Evolutionary conservation across 2,329 filamentous ascomycete species (phyloP).

Genomic region (Xylariaceae sp.): DNA sequence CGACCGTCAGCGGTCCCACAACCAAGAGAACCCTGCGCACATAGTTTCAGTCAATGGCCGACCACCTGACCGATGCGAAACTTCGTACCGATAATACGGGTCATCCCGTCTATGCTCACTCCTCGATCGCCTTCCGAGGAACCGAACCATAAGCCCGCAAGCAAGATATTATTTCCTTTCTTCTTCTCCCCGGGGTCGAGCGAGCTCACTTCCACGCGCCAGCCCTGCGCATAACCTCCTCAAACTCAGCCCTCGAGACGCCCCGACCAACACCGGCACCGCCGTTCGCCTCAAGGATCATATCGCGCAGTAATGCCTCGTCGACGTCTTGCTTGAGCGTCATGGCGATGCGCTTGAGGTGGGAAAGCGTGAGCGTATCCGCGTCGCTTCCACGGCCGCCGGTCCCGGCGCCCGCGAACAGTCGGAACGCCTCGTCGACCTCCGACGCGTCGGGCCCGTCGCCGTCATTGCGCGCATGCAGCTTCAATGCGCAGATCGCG

Average conservation of each 20-base stretch:
- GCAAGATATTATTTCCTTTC: not conserved
- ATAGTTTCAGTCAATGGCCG: not conserved
- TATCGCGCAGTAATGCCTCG: slow-evolving; percentile 82
- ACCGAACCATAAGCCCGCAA: not conserved
- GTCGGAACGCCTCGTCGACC: slow-evolving; percentile 72
- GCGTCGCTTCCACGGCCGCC: slow-evolving; percentile 4
- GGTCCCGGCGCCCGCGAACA: slow-evolving; percentile 67
- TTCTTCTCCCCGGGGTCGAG: not conserved
- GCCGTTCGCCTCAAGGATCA: slow-evolving; percentile 92
- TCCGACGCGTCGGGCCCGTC: slow-evolving; percentile 56
- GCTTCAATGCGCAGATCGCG: slow-evolving; percentile 80
- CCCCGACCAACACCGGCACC: slow-evolving; percentile 66
- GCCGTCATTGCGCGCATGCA: slow-evolving; percentile 58
- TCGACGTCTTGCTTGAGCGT: slow-evolving; percentile 79
- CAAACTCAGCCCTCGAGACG: slow-evolving; percentile 76
- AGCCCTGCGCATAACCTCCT: slow-evolving; percentile 77
- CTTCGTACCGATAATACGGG: not conserved
- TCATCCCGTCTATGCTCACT: not conserved
- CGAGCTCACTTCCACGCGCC: slow-evolving; percentile 68
- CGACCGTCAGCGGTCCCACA: not conserved
- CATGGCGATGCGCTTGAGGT: slow-evolving; percentile 73
- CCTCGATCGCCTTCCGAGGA: not conserved
- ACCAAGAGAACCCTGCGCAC: not conserved
- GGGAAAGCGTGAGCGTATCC: slow-evolving; percentile 68
- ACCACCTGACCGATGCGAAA: not conserved